Percentiles rank a stretch among this genome's conserved stretches.
These are phyloP conservation scores for Globisporangium barbulae DNA, from an alignment of 352 stramenopile species.

Conservation along the genomic window DNA sequence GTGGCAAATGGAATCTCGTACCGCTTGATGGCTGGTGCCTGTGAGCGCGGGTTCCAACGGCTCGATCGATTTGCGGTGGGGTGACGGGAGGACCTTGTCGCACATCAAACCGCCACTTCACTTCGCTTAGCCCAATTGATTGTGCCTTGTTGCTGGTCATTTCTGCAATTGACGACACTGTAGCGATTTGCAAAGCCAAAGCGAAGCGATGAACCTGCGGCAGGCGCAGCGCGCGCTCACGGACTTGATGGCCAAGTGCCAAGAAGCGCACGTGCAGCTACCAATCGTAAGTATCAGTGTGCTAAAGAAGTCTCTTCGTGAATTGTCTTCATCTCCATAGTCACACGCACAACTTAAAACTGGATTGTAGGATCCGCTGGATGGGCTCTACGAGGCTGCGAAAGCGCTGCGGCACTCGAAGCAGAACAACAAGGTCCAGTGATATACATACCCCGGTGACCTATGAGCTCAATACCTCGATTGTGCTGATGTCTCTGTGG, in stretches of 20 bases:
- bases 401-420: slow-evolving; percentile 39
- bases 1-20: too few relatives aligned
- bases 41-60: not conserved
- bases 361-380: slow-evolving; percentile 31
- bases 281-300: slow-evolving; percentile 28
- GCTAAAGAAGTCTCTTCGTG: not conserved
- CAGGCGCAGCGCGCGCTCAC: slow-evolving; percentile 59
- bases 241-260: slow-evolving; percentile 57
- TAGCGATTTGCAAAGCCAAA: not conserved
- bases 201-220: slow-evolving; percentile 48
- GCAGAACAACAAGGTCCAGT: slow-evolving; percentile 37
- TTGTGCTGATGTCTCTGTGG: not conserved
- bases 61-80: not conserved
- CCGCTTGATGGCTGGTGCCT: too few relatives aligned
- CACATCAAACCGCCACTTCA: not conserved
- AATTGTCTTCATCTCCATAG: not conserved
- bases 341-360: not conserved
- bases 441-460: not conserved
- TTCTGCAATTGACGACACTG: not conserved
- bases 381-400: slow-evolving; percentile 31
- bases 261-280: slow-evolving; percentile 55
- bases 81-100: not conserved
- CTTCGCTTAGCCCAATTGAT: not conserved
- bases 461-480: not conserved
- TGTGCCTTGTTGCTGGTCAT: not conserved